Base-by-base conservation (phyloP, 768 basidiomycete species). In the Lactarius psammicola region DNA sequence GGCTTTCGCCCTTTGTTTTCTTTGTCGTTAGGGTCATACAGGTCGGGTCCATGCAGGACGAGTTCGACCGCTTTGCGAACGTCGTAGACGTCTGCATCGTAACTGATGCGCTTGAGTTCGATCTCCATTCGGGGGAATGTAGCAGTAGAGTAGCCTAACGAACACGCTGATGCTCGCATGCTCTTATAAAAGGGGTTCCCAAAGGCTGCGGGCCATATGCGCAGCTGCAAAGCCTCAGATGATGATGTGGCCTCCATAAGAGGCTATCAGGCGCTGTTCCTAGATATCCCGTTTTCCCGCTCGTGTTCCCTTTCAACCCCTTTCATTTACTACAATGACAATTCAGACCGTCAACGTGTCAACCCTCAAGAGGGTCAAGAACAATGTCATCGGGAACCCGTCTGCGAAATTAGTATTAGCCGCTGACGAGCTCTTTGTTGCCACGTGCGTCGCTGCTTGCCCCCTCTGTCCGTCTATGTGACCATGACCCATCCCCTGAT, bases 341-440 rank as follows among this genome's bases (percentile, higher is more conserved):
- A 62, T 77, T 20, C 62, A 64, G 36, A 70, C 68, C 5, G 56
- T 74, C 49, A 72, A 72, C 61, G 56, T 80, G 42, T 68, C 79
- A 20, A 75, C 75, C 59, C 83, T 91, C 68, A 92, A 90, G 76
- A 78, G 80, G 66, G 81, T 85, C 65, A 92, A 92, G 76, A 92
- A 92, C 74, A 74, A 80, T 1, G 87, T 92, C 57, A 92, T 92
- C 44, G 91, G 91, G 1, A 93, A 92, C 67, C 90, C 89, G 0
- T 82, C 85, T 0, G 88, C 88, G 1, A 93, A 93, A 73, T 72
- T 79, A 2, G 74, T 80, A 17, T 76, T 90, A 1, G 84, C 86
- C 0, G 75, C 79, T 51, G 87, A 92, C 69, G 76, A 80, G 15
- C 74, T 72, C 3, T 85, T 87, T 71, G 76, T 92, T 20, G 78